phyloP scores from a whole-genome alignment of 2,329 filamentous ascomycete genomes.

The Fusarium newnesense region DNA sequence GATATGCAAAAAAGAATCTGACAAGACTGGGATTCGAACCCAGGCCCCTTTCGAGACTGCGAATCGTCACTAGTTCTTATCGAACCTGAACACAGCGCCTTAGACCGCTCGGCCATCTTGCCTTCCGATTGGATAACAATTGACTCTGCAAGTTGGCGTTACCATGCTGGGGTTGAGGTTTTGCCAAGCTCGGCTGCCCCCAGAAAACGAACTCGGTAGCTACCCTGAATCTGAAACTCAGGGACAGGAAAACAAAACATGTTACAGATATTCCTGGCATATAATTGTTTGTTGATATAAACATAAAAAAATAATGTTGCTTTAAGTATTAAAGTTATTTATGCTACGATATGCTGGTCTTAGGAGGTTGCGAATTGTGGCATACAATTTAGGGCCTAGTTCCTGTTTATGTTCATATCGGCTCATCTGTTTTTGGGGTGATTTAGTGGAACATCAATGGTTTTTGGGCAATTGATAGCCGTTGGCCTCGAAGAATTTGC shows the following conservation, averaged over 20 bases:
- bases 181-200: not conserved
- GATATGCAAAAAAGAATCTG: conserved; percentile 2
- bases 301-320: not conserved
- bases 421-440: too few species aligned
- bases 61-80: conserved; percentile 23
- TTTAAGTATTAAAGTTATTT: not conserved
- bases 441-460: fast-evolving
- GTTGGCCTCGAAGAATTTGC: fast-evolving
- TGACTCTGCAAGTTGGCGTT: fast-evolving
- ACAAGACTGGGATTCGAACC: conserved; percentile 33
- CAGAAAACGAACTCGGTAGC: not conserved
- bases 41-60: conserved; percentile 31
- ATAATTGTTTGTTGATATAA: not conserved
- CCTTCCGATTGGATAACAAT: conserved; percentile 7
- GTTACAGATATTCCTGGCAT: not conserved
- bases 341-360: not conserved
- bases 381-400: too few species aligned
- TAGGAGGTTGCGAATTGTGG: fast-evolving
- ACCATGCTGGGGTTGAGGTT: not conserved
- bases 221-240: conserved; percentile 22
- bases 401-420: too few species aligned
- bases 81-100: conserved; percentile 31
- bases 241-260: not conserved
- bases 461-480: not conserved
- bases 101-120: conserved; percentile 32